Base-by-base conservation (phyloP, 192 early-diverging fungal genomes). In the Chytriomyces confervae region DNA sequence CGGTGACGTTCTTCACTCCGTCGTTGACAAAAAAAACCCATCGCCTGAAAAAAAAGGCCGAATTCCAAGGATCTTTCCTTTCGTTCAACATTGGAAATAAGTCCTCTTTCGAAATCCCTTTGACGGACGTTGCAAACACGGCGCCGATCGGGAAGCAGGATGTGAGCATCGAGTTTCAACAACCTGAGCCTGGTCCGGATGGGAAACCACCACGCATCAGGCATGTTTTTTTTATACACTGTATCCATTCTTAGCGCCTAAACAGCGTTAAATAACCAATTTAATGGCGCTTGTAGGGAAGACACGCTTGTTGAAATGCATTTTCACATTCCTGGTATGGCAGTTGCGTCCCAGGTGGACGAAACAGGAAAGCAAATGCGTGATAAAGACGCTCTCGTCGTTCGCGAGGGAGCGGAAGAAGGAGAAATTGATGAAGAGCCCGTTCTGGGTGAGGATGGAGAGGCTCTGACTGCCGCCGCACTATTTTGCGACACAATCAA, bases 401-500 rank as follows among this genome's bases (percentile, higher is more conserved):
- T 27, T 10, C 64, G 50, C 57, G 82, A 87, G 71, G 77, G 81
- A 48, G 80, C 67, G 51, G 79, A 86, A 60, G 72, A 77, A 48
- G 79, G 77, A 36, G 82, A 79, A 46, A 82, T 87, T 20, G 86
- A 77, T 23, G 87, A 88, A 44, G 85, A 78, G 27, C 81, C 81
- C 10, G 88, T 91, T 11, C 80, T 88, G 45, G 91, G 82, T 8
- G 91, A 89, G 13, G 91, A 90, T 50, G 94, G 92, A 49, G 91
- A 89, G 63, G 91, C 90, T 24, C 77, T 94, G 6, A 87, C 92
- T 20, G 93, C 90, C 4, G 91, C 85, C 11, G 78, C 85, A 70
- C 63, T 95, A 20, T 95, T 99, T 75, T 92, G 93, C 72, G 96
- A 97, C 20, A 94, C 91, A 8, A 93, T 99, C 85, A 97, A 97